A percentile compares a stretch with the other conserved stretches of the same genome.
Evolutionary conservation across 805 yeast genomes (phyloP).

Genomic region (Suhomyces vadensis): DNA sequence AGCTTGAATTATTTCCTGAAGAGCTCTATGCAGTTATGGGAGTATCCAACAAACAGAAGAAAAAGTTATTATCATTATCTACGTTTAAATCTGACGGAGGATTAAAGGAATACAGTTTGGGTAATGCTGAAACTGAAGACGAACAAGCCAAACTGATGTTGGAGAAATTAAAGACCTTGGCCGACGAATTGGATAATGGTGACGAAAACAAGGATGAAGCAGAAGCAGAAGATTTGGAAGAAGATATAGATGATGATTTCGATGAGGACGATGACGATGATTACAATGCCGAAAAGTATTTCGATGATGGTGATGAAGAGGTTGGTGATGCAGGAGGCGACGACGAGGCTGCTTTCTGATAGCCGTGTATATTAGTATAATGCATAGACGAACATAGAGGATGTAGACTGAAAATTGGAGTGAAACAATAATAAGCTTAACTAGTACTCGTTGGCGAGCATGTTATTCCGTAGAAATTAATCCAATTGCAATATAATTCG

Average conservation of each 20-base stretch:
- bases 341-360: conserved; percentile 74
- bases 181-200: conserved; percentile 47
- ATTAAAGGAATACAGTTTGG: conserved; percentile 26
- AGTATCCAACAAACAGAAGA: conserved; percentile 52
- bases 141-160: conserved; percentile 40
- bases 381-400: not conserved
- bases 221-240: conserved; percentile 43
- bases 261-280: conserved; percentile 78
- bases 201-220: conserved; percentile 45
- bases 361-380: conserved; percentile 1
- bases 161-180: conserved; percentile 43
- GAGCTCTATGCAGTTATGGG: conserved; percentile 78
- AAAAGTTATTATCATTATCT: conserved; percentile 45
- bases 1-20: conserved; percentile 67
- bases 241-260: conserved; percentile 65
- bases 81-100: conserved; percentile 42
- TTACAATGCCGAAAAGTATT: conserved; percentile 77
- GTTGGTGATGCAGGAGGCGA: conserved; percentile 60
- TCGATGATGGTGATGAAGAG: conserved; percentile 70
- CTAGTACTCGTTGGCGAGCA: too few species aligned
- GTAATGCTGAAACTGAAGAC: conserved; percentile 31
- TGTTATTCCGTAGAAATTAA: too few species aligned
- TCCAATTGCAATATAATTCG: too few species aligned
- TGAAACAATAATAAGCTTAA: too few species aligned
- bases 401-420: too few species aligned